phyloP scores from a whole-genome alignment of 129 eudicot genomes.

The Artemisia tridentata region DNA sequence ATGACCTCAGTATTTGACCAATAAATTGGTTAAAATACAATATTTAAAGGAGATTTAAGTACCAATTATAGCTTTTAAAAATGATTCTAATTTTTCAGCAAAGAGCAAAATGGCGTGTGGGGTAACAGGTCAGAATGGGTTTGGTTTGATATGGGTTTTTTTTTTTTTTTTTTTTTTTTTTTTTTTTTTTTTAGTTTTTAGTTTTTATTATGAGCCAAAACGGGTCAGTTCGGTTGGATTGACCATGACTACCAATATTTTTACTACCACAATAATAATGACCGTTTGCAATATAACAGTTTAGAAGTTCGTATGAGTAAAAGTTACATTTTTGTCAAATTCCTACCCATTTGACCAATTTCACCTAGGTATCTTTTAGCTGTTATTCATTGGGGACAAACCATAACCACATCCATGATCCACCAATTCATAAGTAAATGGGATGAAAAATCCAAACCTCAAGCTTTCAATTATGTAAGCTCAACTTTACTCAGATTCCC shows the following conservation, averaged over 20 bases:
- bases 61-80: no score
- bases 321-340: not conserved
- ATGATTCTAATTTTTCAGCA: no score
- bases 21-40: no score
- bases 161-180: no score
- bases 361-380: not conserved
- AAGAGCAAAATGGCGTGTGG: not conserved
- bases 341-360: not conserved
- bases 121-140: not conserved
- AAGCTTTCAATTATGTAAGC: not conserved
- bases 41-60: no score
- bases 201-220: not conserved
- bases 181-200: no score
- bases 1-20: no score
- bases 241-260: not conserved
- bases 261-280: not conserved
- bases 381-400: not conserved
- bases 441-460: not conserved
- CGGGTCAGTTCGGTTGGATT: not conserved
- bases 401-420: conserved; percentile 3
- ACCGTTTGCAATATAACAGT: not conserved
- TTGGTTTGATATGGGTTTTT: not conserved
- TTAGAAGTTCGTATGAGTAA: not conserved
- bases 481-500: not conserved
- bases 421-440: not conserved